Evolutionary conservation across 2,329 filamentous ascomycete species (phyloP), one percentile per base, ranked within the genome.

Genomic region (Penicillium sclerotiorum): DNA sequence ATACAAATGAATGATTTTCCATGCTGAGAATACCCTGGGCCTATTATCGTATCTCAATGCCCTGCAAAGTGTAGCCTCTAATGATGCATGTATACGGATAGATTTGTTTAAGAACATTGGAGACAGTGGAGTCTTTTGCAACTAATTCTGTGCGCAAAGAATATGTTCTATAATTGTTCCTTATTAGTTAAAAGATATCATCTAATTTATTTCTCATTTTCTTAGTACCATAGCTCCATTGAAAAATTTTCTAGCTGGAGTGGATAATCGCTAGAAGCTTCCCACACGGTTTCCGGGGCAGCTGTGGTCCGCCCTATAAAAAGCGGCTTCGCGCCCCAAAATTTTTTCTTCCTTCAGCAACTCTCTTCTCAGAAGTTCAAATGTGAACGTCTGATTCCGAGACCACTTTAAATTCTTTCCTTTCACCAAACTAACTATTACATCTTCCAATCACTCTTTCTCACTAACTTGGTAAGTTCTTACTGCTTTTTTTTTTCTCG

Each of bases 281-380:
- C 59, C 57, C 59, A 55, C 59, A 55, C 52, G 58, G 63, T 67
- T 67, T 61, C 63, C 64, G 49, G 52, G 63, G 65, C 63, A 67
- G 65, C 65, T 62, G 33, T 8, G 18, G 15, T 35, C 43, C 32
- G 43, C 54, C 61, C 58, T 68, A 66, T 68, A 67, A 70, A 67
- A 63, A 39, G 52, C 52, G 48, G 18, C 42, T 45, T 53, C 49
- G 42, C 57, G 45, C 55, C 49, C 53, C 49, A 63, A 65, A 57
- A 47, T 59, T 63, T 67, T 57, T 59, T 60, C 52, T 50, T 53
- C 45, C 41, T 53, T 45, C 42, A 52, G 41, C 51, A 53, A 52
- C 52, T 55, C 47, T 47, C 48, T 49, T 53, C 48, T 43, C 37
- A 44, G 21, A 54, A 55, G 50, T 51, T 57, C 40, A 21, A 30